Evolutionary conservation across 148 eudicot genomes (phyloP).

Genomic region (Fagopyrum homotropicum): DNA sequence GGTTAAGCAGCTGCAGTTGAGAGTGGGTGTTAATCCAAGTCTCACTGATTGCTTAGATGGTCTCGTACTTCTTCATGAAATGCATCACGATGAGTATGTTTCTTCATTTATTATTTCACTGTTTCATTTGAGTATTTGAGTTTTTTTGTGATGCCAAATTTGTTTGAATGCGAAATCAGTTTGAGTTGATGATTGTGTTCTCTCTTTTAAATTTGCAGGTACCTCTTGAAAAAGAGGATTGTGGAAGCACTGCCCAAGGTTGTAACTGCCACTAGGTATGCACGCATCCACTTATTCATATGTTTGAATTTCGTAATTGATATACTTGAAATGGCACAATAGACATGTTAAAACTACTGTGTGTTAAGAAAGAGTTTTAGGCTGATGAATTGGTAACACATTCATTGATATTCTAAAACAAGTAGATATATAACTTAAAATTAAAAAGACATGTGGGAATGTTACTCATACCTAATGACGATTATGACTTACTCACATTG

Average conservation of each 20-base stretch:
- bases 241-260: constrained; percentile 41
- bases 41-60: constrained; percentile 79
- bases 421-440: not conserved
- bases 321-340: not conserved
- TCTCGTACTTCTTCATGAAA: constrained; percentile 55
- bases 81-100: constrained; percentile 84
- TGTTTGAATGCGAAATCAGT: not conserved
- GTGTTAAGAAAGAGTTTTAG: not conserved
- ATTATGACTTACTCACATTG: not conserved
- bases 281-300: not conserved
- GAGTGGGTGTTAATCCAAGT: constrained; percentile 72
- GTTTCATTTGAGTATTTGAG: not conserved
- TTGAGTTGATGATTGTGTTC: constrained; percentile 3
- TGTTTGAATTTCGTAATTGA: not conserved
- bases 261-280: constrained; percentile 49
- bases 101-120: not conserved
- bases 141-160: not conserved
- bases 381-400: too few species aligned
- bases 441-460: not conserved
- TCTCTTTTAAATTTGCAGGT: constrained; percentile 31
- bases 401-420: too few species aligned
- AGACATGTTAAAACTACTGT: not conserved
- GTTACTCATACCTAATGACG: not conserved
- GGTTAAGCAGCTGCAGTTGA: constrained; percentile 45
- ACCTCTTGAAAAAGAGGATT: constrained; percentile 54